Evolutionary conservation across 2,329 filamentous ascomycete species (phyloP).

Genomic region (Cladophialophora chaetospira): DNA sequence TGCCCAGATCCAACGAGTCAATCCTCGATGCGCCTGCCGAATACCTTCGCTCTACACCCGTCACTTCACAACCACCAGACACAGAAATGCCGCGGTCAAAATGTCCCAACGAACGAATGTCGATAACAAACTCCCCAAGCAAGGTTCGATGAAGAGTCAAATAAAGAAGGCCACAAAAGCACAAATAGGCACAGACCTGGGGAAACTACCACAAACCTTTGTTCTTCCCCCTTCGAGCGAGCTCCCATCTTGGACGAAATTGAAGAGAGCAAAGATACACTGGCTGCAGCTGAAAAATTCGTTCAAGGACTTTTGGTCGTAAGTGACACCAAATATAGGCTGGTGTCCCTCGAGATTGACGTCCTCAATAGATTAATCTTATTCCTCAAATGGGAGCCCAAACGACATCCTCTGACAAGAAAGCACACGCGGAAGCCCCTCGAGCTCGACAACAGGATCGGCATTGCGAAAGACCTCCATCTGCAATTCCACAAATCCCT

Average conservation of each 20-base stretch:
- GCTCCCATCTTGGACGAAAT: constrained; percentile 14
- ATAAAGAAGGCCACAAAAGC: constrained; percentile 14
- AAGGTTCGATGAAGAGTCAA: constrained; percentile 15
- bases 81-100: constrained; percentile 10
- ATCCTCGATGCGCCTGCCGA: constrained; percentile 19
- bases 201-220: constrained; percentile 23
- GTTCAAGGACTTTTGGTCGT: constrained; percentile 19
- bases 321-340: background rate
- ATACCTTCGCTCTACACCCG: constrained; percentile 10
- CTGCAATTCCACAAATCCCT: constrained; percentile 51
- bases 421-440: constrained; percentile 18
- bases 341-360: background rate
- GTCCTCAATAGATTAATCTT: constrained; percentile 26
- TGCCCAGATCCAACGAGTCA: background rate
- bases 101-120: background rate
- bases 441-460: constrained; percentile 13
- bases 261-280: constrained; percentile 14
- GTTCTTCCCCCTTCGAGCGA: constrained; percentile 17
- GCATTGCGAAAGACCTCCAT: constrained; percentile 41
- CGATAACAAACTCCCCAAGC: constrained; percentile 4
- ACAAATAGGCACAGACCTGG: constrained; percentile 22
- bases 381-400: constrained; percentile 13
- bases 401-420: constrained; percentile 21
- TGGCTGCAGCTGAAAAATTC: constrained; percentile 18
- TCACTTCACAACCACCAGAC: constrained; percentile 19